Percentiles rank a stretch among this genome's conserved stretches.
These are phyloP conservation scores for Sarcodon aspratus DNA, from an alignment of 768 basidiomycete species.

Conservation along the genomic window DNA sequence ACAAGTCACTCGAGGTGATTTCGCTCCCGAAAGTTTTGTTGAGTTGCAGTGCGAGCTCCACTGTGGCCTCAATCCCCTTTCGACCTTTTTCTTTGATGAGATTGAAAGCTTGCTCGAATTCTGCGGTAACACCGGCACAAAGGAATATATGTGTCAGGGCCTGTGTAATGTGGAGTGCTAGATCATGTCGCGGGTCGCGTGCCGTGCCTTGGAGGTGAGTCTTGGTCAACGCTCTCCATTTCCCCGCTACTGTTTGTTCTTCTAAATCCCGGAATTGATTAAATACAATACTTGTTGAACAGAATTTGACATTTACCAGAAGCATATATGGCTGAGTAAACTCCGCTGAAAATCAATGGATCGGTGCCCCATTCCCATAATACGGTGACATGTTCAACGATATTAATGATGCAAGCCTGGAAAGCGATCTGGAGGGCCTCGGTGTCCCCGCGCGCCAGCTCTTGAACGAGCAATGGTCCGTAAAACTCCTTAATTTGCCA, in stretches of 20 bases:
- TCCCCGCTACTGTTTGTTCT: conserved; percentile 2
- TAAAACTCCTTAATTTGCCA: no score
- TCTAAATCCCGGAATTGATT: conserved; percentile 1
- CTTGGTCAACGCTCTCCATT: conserved; percentile 8
- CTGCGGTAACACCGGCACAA: not conserved
- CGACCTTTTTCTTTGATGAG: not conserved
- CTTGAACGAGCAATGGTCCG: no score
- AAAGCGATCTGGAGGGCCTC: conserved; percentile 4
- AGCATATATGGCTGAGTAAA: conserved; percentile 9
- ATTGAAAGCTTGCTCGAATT: not conserved
- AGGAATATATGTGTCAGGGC: not conserved
- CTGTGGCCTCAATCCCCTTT: not conserved
- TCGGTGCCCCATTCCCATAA: conserved; percentile 3
- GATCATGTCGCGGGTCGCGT: not conserved
- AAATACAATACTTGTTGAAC: not conserved
- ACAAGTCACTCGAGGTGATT: not conserved
- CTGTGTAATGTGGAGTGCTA: not conserved
- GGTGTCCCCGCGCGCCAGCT: no score
- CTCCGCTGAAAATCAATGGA: conserved; percentile 1
- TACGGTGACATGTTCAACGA: not conserved
- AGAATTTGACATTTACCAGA: conserved; percentile 5
- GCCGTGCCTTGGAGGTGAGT: conserved; percentile 3
- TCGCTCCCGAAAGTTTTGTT: not conserved
- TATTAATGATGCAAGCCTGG: not conserved
- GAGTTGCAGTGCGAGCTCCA: not conserved